Base-by-base conservation (phyloP, 768 basidiomycete species). In the Lepiota brunneoincarnata region DNA sequence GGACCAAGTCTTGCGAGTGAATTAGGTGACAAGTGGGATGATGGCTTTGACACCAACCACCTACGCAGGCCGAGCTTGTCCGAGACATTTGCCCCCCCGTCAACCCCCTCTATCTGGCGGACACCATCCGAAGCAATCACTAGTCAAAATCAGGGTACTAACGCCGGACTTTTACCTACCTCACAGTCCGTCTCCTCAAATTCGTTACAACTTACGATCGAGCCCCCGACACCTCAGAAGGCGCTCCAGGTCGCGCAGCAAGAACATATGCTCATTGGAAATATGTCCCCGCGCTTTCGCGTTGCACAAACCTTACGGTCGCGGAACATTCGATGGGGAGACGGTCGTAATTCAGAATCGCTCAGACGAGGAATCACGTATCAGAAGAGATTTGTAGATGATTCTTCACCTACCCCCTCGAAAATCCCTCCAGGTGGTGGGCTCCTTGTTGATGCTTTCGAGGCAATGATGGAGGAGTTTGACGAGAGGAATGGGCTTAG, bases 61-160 rank as follows among this genome's bases (percentile, higher is more conserved):
- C 68, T 81, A 46, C 75, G 80, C 23, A 73, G 76, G 6, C 75
- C 72, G 38, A 89, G 87, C 59, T 69, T 88, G 15, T 80, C 75
- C 57, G 78, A 80, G 55, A 63, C 86, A 47, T 75, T 78, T 24
- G 72, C 71, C 7, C 72, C 75, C 6, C 65, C 74, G 5, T 75
- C 78, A 10, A 71, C 73, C 12, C 72, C 73, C 18, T 63, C 69
- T 17, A 38, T 57, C 14, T 63, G 66, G 7, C 51, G 51, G 15
- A 9, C 34, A 12, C 24, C 23, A 9, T 18, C 45, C 28, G 37
- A 39, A 21, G 23, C 47, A 20, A 11, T 39, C 26, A 9, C 45
- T 11, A 6, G 36, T n/a, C 36, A 17, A n/a, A 24, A 53, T 9
- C 52, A 46, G 18, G 36, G 26, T 12, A n/a, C 6, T 26, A 9